A percentile compares a stretch with the other conserved stretches of the same genome.
phyloP scores from a whole-genome alignment of 768 basidiomycete genomes.

The Boletus rubropictus region DNA sequence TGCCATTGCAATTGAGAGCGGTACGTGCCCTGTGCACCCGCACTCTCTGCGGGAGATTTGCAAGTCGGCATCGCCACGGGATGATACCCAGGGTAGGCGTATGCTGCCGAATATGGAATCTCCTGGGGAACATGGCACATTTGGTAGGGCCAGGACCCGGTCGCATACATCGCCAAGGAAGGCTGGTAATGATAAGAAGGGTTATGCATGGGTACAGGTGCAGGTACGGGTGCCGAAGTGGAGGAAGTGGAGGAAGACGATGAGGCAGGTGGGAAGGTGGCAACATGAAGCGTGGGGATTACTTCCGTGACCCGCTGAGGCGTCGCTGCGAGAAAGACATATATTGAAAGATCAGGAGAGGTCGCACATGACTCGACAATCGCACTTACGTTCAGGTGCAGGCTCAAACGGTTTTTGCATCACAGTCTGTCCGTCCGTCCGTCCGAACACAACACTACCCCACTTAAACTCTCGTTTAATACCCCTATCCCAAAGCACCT shows the following conservation, averaged over 20 bases:
- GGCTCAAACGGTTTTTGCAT: slow-evolving; percentile 64
- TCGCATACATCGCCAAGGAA: slow-evolving; percentile 14
- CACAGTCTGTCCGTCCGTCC: slow-evolving; percentile 57
- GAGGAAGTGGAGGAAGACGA: slow-evolving; percentile 21
- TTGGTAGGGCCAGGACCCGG: slow-evolving; percentile 33
- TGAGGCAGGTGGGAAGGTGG: slow-evolving; percentile 20
- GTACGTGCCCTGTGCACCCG: slow-evolving; percentile 22
- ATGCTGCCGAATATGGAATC: slow-evolving; percentile 18
- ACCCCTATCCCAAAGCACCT: slow-evolving; percentile 77
- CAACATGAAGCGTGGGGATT: slow-evolving; percentile 19
- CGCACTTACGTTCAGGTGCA: slow-evolving; percentile 43
- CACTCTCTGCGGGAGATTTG: slow-evolving; percentile 12
- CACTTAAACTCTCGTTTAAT: slow-evolving; percentile 76
- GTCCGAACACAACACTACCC: slow-evolving; percentile 76
- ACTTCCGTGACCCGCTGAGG: slow-evolving; percentile 10
- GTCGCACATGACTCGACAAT: neutral
- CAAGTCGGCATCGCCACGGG: slow-evolving; percentile 13
- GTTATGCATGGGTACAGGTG: slow-evolving; percentile 19
- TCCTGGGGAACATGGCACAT: slow-evolving; percentile 18
- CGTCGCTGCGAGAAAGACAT: slow-evolving; percentile 13
- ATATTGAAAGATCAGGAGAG: slow-evolving; percentile 9
- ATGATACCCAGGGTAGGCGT: slow-evolving; percentile 22
- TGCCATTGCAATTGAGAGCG: slow-evolving; percentile 32
- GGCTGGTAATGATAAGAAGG: slow-evolving; percentile 20
- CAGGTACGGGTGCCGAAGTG: slow-evolving; percentile 13